phyloP scores from a whole-genome alignment of 2,329 filamentous ascomycete genomes.

The Cladorrhinum sp. region DNA sequence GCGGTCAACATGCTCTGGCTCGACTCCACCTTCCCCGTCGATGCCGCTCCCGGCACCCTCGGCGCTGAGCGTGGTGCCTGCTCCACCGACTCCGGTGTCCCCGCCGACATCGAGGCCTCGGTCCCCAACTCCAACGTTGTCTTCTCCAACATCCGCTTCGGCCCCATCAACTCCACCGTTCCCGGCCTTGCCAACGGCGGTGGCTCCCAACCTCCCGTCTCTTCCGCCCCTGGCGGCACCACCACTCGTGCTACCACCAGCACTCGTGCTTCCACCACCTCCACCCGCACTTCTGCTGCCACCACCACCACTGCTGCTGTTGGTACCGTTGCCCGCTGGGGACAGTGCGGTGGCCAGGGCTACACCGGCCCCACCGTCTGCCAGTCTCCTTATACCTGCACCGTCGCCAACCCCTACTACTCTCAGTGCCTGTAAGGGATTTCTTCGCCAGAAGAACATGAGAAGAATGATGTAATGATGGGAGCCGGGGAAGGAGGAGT shows the following conservation, averaged over 20 bases:
- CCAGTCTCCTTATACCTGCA: constrained; percentile 33
- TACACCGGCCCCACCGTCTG: constrained; percentile 34
- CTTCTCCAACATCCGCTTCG: constrained; percentile 60
- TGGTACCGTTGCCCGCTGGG: constrained; percentile 22
- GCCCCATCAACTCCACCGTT: constrained; percentile 54
- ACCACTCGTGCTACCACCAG: constrained; percentile 16
- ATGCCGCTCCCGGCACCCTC: constrained; percentile 37
- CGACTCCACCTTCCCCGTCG: constrained; percentile 60
- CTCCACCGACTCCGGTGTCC: constrained; percentile 49
- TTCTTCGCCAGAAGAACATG: neutral
- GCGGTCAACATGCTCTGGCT: constrained; percentile 65
- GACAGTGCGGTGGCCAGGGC: constrained; percentile 35
- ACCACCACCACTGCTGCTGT: constrained; percentile 10
- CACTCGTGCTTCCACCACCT: constrained; percentile 7
- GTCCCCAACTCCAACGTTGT: constrained; percentile 49
- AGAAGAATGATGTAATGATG: neutral
- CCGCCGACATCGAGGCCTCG: constrained; percentile 46
- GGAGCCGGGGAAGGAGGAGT: neutral
- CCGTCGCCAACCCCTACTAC: constrained; percentile 35
- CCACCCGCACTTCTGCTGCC: constrained; percentile 14
- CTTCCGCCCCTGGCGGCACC: constrained; percentile 28
- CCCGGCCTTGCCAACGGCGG: constrained; percentile 18
- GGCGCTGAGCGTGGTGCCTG: constrained; percentile 56
- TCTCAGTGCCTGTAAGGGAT: constrained; percentile 35
- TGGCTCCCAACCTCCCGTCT: constrained; percentile 12